Base-by-base conservation (phyloP, 140 eudicot species). In the Erigeron philadelphicus region DNA sequence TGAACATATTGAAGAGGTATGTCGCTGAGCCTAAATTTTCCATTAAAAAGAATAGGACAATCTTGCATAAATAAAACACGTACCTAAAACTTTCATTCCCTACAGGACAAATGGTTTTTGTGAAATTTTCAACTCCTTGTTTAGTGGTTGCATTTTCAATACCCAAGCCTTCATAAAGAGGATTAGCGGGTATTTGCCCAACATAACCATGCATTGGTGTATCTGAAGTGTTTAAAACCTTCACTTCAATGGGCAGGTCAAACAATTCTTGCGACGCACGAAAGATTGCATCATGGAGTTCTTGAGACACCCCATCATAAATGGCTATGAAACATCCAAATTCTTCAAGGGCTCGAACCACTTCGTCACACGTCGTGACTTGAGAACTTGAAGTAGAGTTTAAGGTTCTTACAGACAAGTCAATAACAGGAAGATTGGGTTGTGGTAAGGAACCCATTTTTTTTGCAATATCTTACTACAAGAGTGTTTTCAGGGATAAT, bases 191-290 rank as follows among this genome's bases (percentile, higher is more conserved):
- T 62, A 8, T 63, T 64, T 81, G 81, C 4, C 88, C 88, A 0
- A 84, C 83, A 9, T 84, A 84, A 58, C 83, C 88, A 68, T 84
- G 85, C 19, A 79, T 54, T 17, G 85, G 85, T 46, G 88, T 81
- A 2, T 71, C 38, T 7, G 83, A 81, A 38, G 67, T 72, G 81
- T 78, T 78, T 7, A 18, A 45, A 13, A 75, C 21, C 70, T 81
- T 84, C 11, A 67, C 72, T 60, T 78, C 66, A 1, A 31, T 53
- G 0, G 89, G 89, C 47, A 84, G 80, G 52, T 75, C 72, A 9
- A 84, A 80, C 9, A 84, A 21, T 11, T 84, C 79, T 61, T 52
- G 17, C 5, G 83, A 48, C 5, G 81, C 76, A 0, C 25, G 46
- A 40, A 84, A 81, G 12, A 78, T 78, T 7, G 84, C 67, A 9